Evolutionary conservation across 805 yeast genomes (phyloP).

Genomic region (Tetrapisispora iriomotensis): DNA sequence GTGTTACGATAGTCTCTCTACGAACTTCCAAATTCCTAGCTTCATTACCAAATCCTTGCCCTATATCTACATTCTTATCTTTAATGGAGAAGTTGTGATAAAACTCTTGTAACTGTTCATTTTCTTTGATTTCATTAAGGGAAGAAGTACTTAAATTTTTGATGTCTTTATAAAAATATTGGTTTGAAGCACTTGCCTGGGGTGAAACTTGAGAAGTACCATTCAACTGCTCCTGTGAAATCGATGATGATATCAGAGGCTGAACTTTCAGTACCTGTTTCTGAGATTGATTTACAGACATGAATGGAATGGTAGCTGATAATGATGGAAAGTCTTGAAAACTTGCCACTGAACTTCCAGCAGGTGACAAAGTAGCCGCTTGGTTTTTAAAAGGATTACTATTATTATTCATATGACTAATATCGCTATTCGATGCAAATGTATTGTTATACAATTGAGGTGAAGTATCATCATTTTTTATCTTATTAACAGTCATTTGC

Average conservation of each 20-base stretch:
- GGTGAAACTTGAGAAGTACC: slow-evolving; percentile 5
- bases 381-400: slow-evolving; percentile 9
- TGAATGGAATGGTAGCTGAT: too few species aligned
- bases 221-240: neutral
- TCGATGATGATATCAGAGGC: neutral
- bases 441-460: neutral
- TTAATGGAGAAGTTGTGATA: neutral
- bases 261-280: neutral
- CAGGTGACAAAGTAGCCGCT: neutral
- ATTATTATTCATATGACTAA: too few species aligned
- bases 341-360: neutral
- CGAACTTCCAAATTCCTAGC: neutral
- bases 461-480: neutral
- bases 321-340: neutral
- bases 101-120: slow-evolving; percentile 18
- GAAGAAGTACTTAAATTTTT: slow-evolving; percentile 22
- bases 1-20: neutral
- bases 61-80: neutral
- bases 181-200: slow-evolving; percentile 5
- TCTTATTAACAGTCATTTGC: neutral
- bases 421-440: neutral
- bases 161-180: slow-evolving; percentile 6
- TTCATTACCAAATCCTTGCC: neutral
- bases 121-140: slow-evolving; percentile 29
- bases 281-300: too few species aligned